These are phyloP conservation scores for Brassica hybrid DNA, from an alignment of 441 rosid species.

Conservation along the genomic window DNA sequence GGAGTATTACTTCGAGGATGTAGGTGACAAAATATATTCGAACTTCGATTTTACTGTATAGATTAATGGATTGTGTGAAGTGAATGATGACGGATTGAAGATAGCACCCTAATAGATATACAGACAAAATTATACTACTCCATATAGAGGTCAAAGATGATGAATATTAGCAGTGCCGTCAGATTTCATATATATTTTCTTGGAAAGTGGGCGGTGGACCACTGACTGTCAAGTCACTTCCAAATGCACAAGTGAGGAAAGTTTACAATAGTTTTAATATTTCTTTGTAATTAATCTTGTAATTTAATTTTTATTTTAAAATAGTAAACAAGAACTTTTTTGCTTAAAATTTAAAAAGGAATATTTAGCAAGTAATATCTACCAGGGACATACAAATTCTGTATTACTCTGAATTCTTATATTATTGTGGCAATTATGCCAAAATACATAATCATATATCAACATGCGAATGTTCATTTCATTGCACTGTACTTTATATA, in stretches of 20 bases:
- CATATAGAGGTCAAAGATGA: constrained; percentile 1
- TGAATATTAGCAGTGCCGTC: constrained; percentile 3
- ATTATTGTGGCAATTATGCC: background rate
- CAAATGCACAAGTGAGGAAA: constrained; percentile 33
- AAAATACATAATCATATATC: background rate
- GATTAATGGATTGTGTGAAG: background rate
- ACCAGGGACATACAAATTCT: background rate
- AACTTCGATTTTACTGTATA: background rate
- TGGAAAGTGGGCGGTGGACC: constrained; percentile 15
- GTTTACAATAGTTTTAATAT: constrained; percentile 6
- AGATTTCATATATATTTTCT: background rate
- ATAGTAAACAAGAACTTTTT: background rate
- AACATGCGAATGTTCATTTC: background rate
- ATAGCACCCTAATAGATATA: background rate
- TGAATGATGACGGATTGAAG: background rate
- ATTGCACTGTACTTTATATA: background rate
- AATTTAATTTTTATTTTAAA: background rate
- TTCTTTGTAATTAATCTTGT: background rate
- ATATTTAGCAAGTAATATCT: too few relatives aligned
- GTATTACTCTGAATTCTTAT: background rate
- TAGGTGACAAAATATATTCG: background rate
- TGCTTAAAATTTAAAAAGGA: background rate
- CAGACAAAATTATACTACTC: background rate
- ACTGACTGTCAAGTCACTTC: constrained; percentile 48
- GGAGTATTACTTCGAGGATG: background rate